A percentile compares a stretch with the other conserved stretches of the same genome.
These are phyloP conservation scores for Phytophthora tubulina DNA, from an alignment of 352 stramenopile genomes.

Conservation along the genomic window DNA sequence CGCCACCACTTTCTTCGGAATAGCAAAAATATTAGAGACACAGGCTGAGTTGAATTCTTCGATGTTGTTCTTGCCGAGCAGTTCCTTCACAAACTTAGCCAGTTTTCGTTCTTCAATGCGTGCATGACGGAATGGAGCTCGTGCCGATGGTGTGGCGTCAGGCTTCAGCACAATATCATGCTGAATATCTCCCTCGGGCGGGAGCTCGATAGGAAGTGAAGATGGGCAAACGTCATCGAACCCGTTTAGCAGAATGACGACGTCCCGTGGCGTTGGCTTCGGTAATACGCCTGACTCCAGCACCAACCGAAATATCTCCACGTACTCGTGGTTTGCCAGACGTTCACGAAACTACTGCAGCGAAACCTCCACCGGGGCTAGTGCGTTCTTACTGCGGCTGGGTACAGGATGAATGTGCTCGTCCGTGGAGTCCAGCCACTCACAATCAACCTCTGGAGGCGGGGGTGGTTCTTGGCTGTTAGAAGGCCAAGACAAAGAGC, in stretches of 20 bases:
- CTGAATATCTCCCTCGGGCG: slow-evolving; percentile 6
- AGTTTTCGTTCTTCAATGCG: slow-evolving; percentile 3
- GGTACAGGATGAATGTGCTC: no score
- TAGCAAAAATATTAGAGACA: slow-evolving; percentile 19
- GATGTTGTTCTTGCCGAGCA: slow-evolving; percentile 11
- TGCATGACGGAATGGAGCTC: slow-evolving; percentile 14
- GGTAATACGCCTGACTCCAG: background rate
- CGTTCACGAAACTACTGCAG: slow-evolving; percentile 1
- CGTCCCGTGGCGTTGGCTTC: slow-evolving; percentile 1
- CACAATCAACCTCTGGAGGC: no score
- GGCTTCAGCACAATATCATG: slow-evolving; percentile 17
- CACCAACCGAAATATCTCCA: slow-evolving; percentile 3
- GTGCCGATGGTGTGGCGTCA: background rate
- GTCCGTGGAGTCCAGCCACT: no score
- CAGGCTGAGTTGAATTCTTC: slow-evolving; percentile 19
- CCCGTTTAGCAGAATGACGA: slow-evolving; percentile 3
- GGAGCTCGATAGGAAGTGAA: slow-evolving; percentile 13
- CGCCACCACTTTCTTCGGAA: background rate
- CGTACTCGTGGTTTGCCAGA: slow-evolving; percentile 9
- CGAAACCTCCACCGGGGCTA: no score
- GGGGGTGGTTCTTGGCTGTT: no score
- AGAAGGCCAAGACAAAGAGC: no score
- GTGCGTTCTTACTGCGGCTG: no score
- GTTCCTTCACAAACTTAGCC: slow-evolving; percentile 14
- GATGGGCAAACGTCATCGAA: slow-evolving; percentile 12